Evolutionary conservation across 1,284 basidiomycete species (phyloP), one percentile per base, ranked within the genome.

Genomic region (Cutaneotrichosporon curvatum): DNA sequence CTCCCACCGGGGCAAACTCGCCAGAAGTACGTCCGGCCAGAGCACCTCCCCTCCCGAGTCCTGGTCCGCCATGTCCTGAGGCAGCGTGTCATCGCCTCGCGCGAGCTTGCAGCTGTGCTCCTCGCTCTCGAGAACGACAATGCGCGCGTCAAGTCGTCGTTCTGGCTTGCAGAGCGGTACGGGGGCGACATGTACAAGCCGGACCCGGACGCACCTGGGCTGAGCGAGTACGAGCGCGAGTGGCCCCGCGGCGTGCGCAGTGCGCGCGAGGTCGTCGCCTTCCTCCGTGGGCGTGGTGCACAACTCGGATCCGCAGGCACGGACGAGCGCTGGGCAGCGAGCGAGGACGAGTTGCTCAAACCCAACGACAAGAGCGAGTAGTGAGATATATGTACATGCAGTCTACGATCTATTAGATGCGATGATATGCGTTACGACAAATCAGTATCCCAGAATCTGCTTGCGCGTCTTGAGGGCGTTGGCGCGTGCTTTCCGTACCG

Each of bases 31-130:
- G 64, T 47, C 10, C 58, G 46, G 30, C 68, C 72, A 10, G 60
- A 70, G 47, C 76, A 77, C 18, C 81, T 87, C 1, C 82, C 87
- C 2, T 84, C 86, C 6, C 81, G 87, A 34, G 77, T 81, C 37
- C 80, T 94, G 48, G 82, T 94, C 58, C 82, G 85, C 18, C 87
- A 92, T 70, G 84, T 92, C 40, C 75, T 92, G 40, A 79, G 85
- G 20, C 82, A 84, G 19, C 82, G 88, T 15, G 78, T 82, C 4
- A 81, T 87, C 62, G 87, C 87, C 14, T 78, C 82, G 20, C 81
- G 81, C 48, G 80, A 82, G 4, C 78, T 92, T 14, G 81, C 82
- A 5, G 68, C 71, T 37, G 82, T 86, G 61, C 79, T 91, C 47
- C 76, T 80, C 37, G 78, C 83, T 49, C 73, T 92, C 25, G 81